phyloP scores from a whole-genome alignment of 768 basidiomycete genomes.

The Erythrobasidium yunnanense region DNA sequence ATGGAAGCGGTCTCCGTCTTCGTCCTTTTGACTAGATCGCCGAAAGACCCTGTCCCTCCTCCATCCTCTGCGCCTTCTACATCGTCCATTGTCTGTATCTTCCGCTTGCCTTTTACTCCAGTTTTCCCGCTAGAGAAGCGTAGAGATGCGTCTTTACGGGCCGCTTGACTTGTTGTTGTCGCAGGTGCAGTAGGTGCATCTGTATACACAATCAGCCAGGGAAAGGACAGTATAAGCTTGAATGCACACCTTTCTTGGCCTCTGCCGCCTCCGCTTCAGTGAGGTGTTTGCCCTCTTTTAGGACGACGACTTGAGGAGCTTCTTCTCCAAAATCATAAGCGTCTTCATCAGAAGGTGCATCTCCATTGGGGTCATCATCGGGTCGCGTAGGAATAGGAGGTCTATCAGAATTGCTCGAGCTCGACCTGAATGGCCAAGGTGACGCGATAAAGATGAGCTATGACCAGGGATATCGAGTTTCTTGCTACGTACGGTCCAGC shows the following conservation, averaged over 20 bases:
- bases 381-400: constrained; percentile 20
- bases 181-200: background rate
- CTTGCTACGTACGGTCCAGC: background rate
- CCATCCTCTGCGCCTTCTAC: background rate
- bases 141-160: constrained; percentile 9
- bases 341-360: constrained; percentile 61
- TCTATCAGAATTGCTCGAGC: no score
- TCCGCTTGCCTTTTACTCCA: background rate
- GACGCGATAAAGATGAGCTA: no score
- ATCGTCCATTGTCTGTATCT: constrained; percentile 9
- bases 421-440: no score
- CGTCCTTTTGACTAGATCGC: constrained; percentile 17
- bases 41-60: background rate
- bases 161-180: background rate
- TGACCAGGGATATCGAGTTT: no score
- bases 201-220: background rate
- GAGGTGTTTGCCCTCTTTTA: constrained; percentile 79
- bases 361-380: constrained; percentile 31
- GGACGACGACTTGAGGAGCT: constrained; percentile 74
- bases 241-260: constrained; percentile 48
- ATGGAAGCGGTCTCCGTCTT: background rate
- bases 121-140: constrained; percentile 13
- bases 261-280: constrained; percentile 53
- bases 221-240: background rate
- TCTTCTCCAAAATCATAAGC: constrained; percentile 52